These are phyloP conservation scores for Penicillium sp. DNA, from an alignment of 2,329 filamentous ascomycete genomes.

Conservation along the genomic window DNA sequence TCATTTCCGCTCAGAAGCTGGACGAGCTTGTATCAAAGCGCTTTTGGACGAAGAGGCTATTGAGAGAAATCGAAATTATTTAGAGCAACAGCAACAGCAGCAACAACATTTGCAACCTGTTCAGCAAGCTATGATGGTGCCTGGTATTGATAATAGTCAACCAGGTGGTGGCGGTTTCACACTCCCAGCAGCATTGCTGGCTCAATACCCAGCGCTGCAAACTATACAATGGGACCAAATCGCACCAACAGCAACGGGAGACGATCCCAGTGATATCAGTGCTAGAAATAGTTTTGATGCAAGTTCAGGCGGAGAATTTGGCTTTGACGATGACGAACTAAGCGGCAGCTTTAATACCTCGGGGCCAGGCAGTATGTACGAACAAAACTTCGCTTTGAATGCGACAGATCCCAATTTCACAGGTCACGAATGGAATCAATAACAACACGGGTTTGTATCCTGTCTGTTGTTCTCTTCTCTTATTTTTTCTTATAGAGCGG, in stretches of 20 bases:
- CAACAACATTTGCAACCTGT: constrained; percentile 54
- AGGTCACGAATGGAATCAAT: constrained; percentile 27
- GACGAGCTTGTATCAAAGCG: constrained; percentile 95
- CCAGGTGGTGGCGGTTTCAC: constrained; percentile 54
- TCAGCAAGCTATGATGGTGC: constrained; percentile 57
- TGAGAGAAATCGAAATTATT: constrained; percentile 71
- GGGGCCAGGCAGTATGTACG: constrained; percentile 30
- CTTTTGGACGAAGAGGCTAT: constrained; percentile 88
- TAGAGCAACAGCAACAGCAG: constrained; percentile 65
- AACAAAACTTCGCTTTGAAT: constrained; percentile 29
- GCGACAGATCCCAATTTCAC: constrained; percentile 24
- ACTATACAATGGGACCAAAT: constrained; percentile 82
- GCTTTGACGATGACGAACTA: constrained; percentile 42
- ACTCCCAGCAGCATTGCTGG: constrained; percentile 81
- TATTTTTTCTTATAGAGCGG: constrained; percentile 5
- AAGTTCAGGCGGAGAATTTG: constrained; percentile 42
- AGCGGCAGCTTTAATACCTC: constrained; percentile 31
- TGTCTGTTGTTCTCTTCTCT: neutral
- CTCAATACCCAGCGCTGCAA: constrained; percentile 90
- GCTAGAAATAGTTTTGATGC: constrained; percentile 54
- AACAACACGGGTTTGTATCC: constrained; percentile 2
- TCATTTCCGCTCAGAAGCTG: constrained; percentile 93
- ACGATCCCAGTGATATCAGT: constrained; percentile 58
- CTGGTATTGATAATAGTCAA: constrained; percentile 56
- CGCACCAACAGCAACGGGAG: constrained; percentile 57